Evolutionary conservation across 768 basidiomycete genomes (phyloP), one percentile per base, ranked within the genome.

Genomic region (Bullera alba): DNA sequence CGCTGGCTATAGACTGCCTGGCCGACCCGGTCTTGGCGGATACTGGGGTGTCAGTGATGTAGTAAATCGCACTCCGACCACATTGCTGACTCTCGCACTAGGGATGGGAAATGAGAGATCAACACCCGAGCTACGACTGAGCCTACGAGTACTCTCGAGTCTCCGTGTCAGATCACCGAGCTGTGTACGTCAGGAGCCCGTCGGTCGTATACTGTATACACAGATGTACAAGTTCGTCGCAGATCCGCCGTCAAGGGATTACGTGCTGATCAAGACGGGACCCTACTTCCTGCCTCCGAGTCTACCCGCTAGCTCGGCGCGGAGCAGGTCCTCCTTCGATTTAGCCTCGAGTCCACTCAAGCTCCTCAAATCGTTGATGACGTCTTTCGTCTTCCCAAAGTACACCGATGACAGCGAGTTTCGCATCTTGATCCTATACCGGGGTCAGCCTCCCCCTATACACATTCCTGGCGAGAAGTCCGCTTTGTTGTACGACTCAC

Each of bases 311-410:
- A 97, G 78, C 73, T 96, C 92, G 61, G 85, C 88, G 75, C 95
- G 87, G 45, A 97, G 75, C 60, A 90, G 85, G 48, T 82, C 80
- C 71, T 91, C 86, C 70, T 79, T 79, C 51, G 83, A 79, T 44
- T 84, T 83, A 64, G 83, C 82, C 69, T 88, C 89, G 43, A 91
- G 77, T 60, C 93, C 88, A 42, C 86, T 86, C 29, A 87, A 76
- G 56, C 86, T 89, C 43, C 93, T 80, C 46, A 99, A 79, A 68
- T 95, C 91, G 62, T 86, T 86, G 16, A 95, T 84, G 48, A 99
- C 83, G 70, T 99, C 92, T 56, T 87, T 84, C 42, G 93, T 96
- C 76, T 97, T 95, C 32, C 90, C 89, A 75, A 92, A 92, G 74
- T 92, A 93, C 14, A 93, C 87, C 77, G 91, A 88, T 1, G 65